These are phyloP conservation scores for Podochytrium sp. DNA, from an alignment of 192 early-diverging fungal species.

Conservation along the genomic window DNA sequence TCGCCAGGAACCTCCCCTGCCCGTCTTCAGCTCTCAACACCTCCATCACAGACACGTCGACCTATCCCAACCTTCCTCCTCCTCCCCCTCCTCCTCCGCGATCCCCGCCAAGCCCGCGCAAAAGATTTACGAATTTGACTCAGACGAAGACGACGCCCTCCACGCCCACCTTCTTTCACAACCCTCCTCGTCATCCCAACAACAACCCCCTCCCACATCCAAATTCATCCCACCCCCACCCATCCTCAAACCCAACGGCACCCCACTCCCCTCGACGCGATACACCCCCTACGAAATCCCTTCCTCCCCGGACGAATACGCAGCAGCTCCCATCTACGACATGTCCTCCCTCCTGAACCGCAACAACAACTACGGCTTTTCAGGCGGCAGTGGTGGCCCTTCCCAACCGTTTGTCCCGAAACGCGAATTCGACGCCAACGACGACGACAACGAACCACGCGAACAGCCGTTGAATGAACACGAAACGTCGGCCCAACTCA, in stretches of 20 bases:
- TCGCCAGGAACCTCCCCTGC: too few species aligned
- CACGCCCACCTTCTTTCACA: too few species aligned
- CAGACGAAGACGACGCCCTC: too few species aligned
- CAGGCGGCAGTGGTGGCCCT: too few species aligned
- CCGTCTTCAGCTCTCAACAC: too few species aligned
- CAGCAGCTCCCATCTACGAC: constrained; percentile 19
- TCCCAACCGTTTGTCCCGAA: background rate
- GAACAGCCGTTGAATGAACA: constrained; percentile 31
- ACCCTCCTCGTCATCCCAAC: too few species aligned
- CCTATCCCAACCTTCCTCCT: background rate
- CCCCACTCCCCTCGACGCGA: background rate
- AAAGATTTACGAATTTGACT: too few species aligned
- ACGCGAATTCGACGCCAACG: background rate
- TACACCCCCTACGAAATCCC: background rate
- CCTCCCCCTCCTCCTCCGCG: background rate
- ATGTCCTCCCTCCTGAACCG: background rate
- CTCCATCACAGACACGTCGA: background rate
- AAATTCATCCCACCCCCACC: constrained; percentile 9
- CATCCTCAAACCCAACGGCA: background rate
- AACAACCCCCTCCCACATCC: too few species aligned
- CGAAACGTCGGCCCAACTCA: constrained; percentile 38
- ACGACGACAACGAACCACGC: background rate
- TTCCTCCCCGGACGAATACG: background rate
- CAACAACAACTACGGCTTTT: background rate
- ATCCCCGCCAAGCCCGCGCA: background rate